phyloP scores from a whole-genome alignment of 768 basidiomycete species.

The Lactifluus pinguis region DNA sequence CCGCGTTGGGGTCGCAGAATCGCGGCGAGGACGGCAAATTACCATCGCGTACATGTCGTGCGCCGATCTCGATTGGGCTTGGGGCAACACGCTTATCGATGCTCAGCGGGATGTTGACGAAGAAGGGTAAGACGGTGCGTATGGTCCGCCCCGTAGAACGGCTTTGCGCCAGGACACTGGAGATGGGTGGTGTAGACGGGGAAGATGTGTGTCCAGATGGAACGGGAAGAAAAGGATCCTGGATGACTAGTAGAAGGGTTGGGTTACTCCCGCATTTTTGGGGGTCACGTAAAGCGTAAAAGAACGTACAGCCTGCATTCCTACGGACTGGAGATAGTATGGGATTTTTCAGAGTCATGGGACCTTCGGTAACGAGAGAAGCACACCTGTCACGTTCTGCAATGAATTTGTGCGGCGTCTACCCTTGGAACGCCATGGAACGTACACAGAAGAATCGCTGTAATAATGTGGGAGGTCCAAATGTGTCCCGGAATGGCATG shows the following conservation, averaged over 20 bases:
- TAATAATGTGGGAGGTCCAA: slow-evolving; percentile 20
- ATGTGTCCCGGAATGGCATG: slow-evolving; percentile 21
- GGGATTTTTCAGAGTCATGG: neutral
- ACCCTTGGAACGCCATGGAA: slow-evolving; percentile 19
- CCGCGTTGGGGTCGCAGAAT: slow-evolving; percentile 3
- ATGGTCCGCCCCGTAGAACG: neutral
- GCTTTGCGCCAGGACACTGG: neutral
- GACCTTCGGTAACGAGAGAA: neutral
- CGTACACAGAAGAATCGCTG: slow-evolving; percentile 21
- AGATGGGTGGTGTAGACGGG: neutral
- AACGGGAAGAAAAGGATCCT: slow-evolving; percentile 1
- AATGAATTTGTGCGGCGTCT: slow-evolving; percentile 16
- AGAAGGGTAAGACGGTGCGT: slow-evolving; percentile 8
- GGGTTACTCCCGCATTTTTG: neutral
- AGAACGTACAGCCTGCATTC: slow-evolving; percentile 7
- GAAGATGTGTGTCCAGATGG: too few relatives aligned
- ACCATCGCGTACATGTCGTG: neutral
- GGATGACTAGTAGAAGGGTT: neutral
- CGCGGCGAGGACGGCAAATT: slow-evolving; percentile 6
- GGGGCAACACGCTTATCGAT: slow-evolving; percentile 5
- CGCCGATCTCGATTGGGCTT: neutral
- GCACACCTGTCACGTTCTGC: slow-evolving; percentile 18
- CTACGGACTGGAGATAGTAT: neutral
- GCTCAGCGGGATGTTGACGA: slow-evolving; percentile 4
- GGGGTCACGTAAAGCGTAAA: neutral